Base-by-base conservation (phyloP, 345 rosid genomes). In the Anacardium occidentale region DNA sequence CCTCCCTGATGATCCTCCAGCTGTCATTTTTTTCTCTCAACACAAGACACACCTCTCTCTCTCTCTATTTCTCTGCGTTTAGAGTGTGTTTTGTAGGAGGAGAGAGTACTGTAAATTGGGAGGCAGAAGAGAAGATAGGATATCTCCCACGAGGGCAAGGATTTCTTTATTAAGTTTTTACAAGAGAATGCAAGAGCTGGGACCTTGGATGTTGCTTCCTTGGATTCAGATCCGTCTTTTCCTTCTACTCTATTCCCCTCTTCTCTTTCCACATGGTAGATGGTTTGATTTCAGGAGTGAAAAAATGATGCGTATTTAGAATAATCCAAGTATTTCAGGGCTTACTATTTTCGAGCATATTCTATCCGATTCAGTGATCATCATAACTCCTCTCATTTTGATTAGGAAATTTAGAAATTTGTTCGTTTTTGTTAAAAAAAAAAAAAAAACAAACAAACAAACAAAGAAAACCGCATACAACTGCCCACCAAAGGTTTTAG, bases 1-100 rank as follows among this genome's bases (percentile, higher is more conserved):
- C 68, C 98, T 80, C 74, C 93, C 91, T 4, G 90, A 52, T 9
- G 85, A 60, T 29, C 85, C 90, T 20, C 83, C 85, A 6, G 84
- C 83, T 64, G 90, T 85, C 91, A 85, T 84, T 75, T 66, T 47
- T n/a, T 59, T 29, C 77, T 8, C 2, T 10, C 69, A 10, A 32
- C 71, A 17, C 20, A 72, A 13, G 10, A 54, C 42, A 20, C 61
- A 14, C 11, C 47, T 58, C 34, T 53, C 32, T 63, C n/a, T n/a
- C 32, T 29, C 32, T 29, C 32, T 29, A 29, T 29, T 29, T 29
- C 32, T 29, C 32, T 29, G 1, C 32, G 32, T 18, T 10, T 17
- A 2, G 3, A 3, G 15, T 17, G 56, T 24, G 42, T 17, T 24
- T 10, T 24, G 11, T 47, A 7, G 10, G 47, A 18, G 61, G 8